phyloP scores from a whole-genome alignment of 495 filamentous ascomycete species.

The Articulospora tetracladia region DNA sequence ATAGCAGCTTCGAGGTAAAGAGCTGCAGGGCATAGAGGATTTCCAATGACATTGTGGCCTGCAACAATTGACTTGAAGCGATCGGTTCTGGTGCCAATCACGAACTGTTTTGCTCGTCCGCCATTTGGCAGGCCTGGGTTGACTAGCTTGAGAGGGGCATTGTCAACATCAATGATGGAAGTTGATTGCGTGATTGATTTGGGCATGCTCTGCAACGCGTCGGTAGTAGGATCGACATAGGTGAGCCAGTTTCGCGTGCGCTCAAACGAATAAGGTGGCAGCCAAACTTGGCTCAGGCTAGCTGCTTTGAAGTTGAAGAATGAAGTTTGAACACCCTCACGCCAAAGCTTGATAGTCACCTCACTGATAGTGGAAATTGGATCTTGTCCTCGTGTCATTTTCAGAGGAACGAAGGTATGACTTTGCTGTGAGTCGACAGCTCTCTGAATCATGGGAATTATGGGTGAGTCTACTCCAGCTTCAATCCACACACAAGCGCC shows the following conservation, averaged over 20 bases:
- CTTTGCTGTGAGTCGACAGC: neutral
- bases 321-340: neutral
- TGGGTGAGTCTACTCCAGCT: conserved; percentile 1
- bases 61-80: neutral
- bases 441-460: conserved; percentile 1
- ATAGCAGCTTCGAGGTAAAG: conserved; percentile 3
- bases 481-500: neutral
- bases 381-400: neutral
- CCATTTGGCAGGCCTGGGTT: neutral
- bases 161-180: neutral
- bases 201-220: neutral
- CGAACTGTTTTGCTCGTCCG: neutral
- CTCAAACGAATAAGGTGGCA: conserved; percentile 6
- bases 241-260: neutral
- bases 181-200: neutral
- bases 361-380: neutral
- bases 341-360: neutral
- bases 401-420: neutral
- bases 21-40: conserved; percentile 4
- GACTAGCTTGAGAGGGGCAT: neutral
- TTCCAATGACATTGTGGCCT: neutral
- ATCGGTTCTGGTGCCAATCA: neutral
- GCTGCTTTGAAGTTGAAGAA: neutral
- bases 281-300: neutral
- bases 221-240: neutral